These are phyloP conservation scores for Tritrichomonas musculus DNA, from an alignment of 208 protist genomes.

Conservation along the genomic window DNA sequence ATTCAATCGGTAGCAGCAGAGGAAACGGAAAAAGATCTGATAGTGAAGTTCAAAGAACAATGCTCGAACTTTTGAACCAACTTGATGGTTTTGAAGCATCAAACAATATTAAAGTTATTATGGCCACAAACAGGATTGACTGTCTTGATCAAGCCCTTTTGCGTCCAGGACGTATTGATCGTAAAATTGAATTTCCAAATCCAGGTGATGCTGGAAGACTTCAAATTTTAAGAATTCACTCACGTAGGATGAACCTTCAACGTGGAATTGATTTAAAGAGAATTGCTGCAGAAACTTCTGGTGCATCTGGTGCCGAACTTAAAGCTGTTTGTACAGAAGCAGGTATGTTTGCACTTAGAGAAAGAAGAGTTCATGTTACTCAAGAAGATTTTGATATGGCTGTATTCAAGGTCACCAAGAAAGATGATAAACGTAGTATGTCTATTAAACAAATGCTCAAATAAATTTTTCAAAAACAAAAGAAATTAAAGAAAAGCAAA, in stretches of 20 bases:
- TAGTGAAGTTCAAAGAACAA: slow-evolving; percentile 97
- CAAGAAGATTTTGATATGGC: slow-evolving; percentile 99
- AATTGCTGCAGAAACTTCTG: slow-evolving; percentile 77
- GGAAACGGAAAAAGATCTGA: slow-evolving; percentile 59
- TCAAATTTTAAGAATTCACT: slow-evolving; percentile 99
- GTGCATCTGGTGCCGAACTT: slow-evolving; percentile 92
- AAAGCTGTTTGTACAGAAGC: slow-evolving; percentile 81
- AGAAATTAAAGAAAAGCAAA: no score
- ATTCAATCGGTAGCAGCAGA: slow-evolving; percentile 86
- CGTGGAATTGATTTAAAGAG: slow-evolving; percentile 92
- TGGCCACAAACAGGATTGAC: slow-evolving; percentile 99
- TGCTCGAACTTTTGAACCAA: slow-evolving; percentile 99
- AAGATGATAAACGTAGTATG: slow-evolving; percentile 3
- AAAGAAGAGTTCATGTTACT: slow-evolving; percentile 96
- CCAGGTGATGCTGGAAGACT: slow-evolving; percentile 64
- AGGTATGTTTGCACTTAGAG: slow-evolving; percentile 98
- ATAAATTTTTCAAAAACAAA: no score
- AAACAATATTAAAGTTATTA: slow-evolving; percentile 95
- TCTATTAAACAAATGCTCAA: slow-evolving; percentile 33
- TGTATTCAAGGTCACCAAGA: slow-evolving; percentile 82
- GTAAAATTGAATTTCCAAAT: slow-evolving; percentile 55
- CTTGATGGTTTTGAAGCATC: slow-evolving; percentile 98
- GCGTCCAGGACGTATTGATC: slow-evolving; percentile 95
- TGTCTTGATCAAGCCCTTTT: slow-evolving; percentile 98
- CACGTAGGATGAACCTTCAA: slow-evolving; percentile 97